A percentile compares a stretch with the other conserved stretches of the same genome.
Conservation (phyloP, 169 alveolate species). For the Perkinsus chesapeaki region DNA sequence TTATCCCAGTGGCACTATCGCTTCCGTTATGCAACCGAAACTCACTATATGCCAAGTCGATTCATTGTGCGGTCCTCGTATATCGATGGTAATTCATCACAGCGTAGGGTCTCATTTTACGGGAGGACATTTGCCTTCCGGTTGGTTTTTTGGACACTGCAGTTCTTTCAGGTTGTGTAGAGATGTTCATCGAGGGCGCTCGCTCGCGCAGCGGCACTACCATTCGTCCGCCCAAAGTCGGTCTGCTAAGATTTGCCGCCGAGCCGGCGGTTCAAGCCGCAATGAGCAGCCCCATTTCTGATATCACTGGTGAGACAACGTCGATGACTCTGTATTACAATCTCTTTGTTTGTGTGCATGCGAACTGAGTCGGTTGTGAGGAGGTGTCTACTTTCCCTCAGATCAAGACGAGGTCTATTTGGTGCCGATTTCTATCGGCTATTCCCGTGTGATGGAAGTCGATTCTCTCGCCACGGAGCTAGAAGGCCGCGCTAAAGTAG, state of each 20-base stretch:
- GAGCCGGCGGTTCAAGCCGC: background rate
- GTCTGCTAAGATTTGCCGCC: background rate
- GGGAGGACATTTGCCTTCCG: too few relatives aligned
- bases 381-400: background rate
- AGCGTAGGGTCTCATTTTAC: background rate
- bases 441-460: background rate
- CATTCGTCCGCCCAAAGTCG: background rate
- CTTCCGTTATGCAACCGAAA: too few relatives aligned
- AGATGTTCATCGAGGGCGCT: background rate
- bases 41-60: too few relatives aligned
- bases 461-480: background rate
- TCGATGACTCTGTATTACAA: too few relatives aligned
- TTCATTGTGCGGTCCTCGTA: too few relatives aligned
- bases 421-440: background rate
- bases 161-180: background rate
- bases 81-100: background rate
- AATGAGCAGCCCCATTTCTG: background rate
- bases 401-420: background rate
- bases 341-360: too few relatives aligned
- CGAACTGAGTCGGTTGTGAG: too few relatives aligned
- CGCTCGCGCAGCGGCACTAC: background rate
- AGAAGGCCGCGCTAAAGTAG: background rate
- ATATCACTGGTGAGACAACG: background rate
- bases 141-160: too few relatives aligned
- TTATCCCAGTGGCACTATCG: too few relatives aligned